Percentiles rank a stretch among this genome's conserved stretches.
phyloP scores from a whole-genome alignment of 805 yeast genomes.

The Hanseniaspora pseudoguilliermondii region DNA sequence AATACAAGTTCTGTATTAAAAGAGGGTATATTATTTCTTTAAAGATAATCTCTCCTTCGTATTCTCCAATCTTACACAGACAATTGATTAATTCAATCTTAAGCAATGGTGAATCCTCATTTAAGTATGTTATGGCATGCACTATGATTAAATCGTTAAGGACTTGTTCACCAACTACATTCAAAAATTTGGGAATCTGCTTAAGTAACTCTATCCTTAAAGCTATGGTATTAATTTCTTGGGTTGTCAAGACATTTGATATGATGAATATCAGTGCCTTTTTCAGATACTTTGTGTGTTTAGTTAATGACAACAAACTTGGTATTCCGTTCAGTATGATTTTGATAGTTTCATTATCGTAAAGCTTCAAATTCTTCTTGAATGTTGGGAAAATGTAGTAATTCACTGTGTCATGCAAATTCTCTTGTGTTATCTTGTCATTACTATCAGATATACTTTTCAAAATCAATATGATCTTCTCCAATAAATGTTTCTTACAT shows the following conservation, averaged over 20 bases:
- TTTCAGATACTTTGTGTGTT: conserved; percentile 11
- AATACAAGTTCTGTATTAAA: conserved; percentile 44
- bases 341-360: neutral
- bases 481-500: conserved; percentile 56
- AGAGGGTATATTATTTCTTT: conserved; percentile 84
- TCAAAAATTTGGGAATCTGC: conserved; percentile 64
- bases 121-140: conserved; percentile 81
- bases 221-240: conserved; percentile 50
- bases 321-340: neutral
- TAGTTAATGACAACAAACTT: neutral
- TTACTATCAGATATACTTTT: neutral
- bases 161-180: conserved; percentile 72
- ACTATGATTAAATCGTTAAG: conserved; percentile 81
- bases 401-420: conserved; percentile 21
- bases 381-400: conserved; percentile 6
- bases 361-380: neutral
- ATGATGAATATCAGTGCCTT: conserved; percentile 52
- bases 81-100: conserved; percentile 60
- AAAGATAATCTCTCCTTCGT: conserved; percentile 66
- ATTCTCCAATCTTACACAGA: conserved; percentile 60
- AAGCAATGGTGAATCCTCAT: conserved; percentile 58
- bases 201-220: conserved; percentile 39
- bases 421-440: conserved; percentile 49
- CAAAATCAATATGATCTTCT: conserved; percentile 35
- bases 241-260: conserved; percentile 55